phyloP scores from a whole-genome alignment of 106 monocot species.

The Hemerocallis citrina region DNA sequence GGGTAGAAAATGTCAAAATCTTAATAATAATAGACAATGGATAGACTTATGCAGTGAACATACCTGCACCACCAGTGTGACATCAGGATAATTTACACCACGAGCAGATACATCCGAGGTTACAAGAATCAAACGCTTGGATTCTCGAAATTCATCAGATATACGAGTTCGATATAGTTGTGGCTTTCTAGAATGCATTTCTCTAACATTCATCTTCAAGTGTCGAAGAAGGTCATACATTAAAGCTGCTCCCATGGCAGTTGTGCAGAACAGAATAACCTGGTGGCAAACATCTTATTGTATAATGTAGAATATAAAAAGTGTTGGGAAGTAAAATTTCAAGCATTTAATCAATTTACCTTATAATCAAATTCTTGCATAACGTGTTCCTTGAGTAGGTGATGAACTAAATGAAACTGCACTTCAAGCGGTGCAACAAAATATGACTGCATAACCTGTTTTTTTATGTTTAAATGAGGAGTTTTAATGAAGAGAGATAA shows the following conservation, averaged over 20 bases:
- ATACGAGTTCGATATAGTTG: slow-evolving; percentile 78
- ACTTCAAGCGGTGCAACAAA: slow-evolving; percentile 71
- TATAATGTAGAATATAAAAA: not conserved
- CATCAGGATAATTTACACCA: slow-evolving; percentile 93
- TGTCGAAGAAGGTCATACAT: slow-evolving; percentile 58
- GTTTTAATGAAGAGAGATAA: not conserved
- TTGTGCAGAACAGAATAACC: slow-evolving; percentile 92
- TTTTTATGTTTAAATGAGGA: slow-evolving; percentile 6
- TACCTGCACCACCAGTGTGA: slow-evolving; percentile 96
- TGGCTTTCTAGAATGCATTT: slow-evolving; percentile 91
- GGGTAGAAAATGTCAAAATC: not conserved
- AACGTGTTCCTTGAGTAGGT: slow-evolving; percentile 72
- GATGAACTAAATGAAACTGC: slow-evolving; percentile 74
- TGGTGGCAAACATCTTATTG: slow-evolving; percentile 12
- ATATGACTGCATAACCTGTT: slow-evolving; percentile 67
- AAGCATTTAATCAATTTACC: slow-evolving; percentile 41
- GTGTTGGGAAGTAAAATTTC: not conserved
- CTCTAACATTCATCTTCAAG: slow-evolving; percentile 86
- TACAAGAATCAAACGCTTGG: slow-evolving; percentile 71
- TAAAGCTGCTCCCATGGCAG: slow-evolving; percentile 78
- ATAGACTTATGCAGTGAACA: not conserved
- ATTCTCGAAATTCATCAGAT: slow-evolving; percentile 83
- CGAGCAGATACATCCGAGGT: slow-evolving; percentile 89
- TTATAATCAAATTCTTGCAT: slow-evolving; percentile 73
- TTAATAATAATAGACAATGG: not conserved